Conservation (phyloP, 2,329 filamentous ascomycete genomes). For the Aphanoascus verrucosus region DNA sequence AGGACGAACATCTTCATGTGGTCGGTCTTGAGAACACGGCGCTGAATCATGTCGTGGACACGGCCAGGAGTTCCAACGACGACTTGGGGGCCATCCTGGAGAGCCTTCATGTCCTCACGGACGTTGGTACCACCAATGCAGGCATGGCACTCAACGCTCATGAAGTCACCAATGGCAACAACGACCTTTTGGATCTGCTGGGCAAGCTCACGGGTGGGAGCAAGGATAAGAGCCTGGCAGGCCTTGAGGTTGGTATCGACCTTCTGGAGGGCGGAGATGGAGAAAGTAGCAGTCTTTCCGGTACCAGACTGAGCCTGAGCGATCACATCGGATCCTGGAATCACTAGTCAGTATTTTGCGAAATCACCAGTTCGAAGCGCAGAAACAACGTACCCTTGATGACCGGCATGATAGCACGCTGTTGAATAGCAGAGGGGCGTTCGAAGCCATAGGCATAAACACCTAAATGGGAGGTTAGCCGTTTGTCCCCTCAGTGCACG, state of each 20-base stretch:
- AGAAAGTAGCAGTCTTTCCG: conserved; percentile 99
- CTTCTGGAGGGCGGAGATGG: conserved; percentile 97
- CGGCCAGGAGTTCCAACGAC: conserved; percentile 96
- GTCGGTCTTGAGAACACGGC: conserved; percentile 92
- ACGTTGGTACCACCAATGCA: conserved; percentile 98
- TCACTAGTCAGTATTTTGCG: conserved; percentile 9
- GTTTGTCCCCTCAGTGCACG: not conserved
- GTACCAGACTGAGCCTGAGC: conserved; percentile 99
- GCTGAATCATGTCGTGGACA: conserved; percentile 99
- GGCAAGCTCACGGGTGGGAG: conserved; percentile 94
- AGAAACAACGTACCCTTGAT: conserved; percentile 70
- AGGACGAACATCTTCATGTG: conserved; percentile 99
- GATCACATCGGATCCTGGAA: conserved; percentile 87
- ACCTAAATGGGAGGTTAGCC: conserved; percentile 41
- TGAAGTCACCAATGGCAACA: conserved; percentile 97
- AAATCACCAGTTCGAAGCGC: not conserved
- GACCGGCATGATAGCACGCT: conserved; percentile 99
- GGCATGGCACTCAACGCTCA: conserved; percentile 98
- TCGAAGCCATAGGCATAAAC: conserved; percentile 99
- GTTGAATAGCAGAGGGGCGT: conserved; percentile 98
- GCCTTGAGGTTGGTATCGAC: conserved; percentile 90
- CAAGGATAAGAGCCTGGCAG: conserved; percentile 96
- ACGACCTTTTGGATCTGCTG: conserved; percentile 99
- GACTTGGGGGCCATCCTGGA: conserved; percentile 90
- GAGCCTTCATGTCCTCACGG: conserved; percentile 96